These are phyloP conservation scores for Fusarium acutatum DNA, from an alignment of 2,329 filamentous ascomycete genomes.

Conservation along the genomic window DNA sequence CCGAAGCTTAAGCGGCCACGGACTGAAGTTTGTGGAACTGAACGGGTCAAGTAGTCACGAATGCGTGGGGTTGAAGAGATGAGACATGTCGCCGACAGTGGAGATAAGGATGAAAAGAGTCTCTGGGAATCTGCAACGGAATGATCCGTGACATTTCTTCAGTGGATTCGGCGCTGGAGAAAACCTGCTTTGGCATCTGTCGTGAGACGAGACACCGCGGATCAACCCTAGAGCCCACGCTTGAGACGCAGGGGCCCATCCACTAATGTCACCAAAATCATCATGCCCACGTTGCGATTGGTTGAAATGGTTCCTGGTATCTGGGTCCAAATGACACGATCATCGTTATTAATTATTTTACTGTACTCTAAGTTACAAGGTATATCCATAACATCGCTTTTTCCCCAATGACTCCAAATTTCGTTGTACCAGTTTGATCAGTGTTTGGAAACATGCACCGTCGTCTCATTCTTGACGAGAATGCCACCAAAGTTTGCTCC, in stretches of 20 bases:
- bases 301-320: neutral
- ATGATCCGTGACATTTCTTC: neutral
- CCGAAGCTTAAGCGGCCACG: neutral
- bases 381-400: neutral
- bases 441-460: conserved; percentile 10
- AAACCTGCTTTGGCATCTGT: neutral
- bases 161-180: neutral
- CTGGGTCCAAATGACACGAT: neutral
- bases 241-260: neutral
- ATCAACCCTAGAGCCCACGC: neutral
- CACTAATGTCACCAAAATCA: neutral
- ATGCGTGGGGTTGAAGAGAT: neutral
- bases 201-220: neutral
- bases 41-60: neutral
- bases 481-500: conserved; percentile 23
- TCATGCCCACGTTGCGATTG: neutral
- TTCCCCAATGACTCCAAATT: neutral
- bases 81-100: neutral
- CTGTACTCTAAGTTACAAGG: neutral
- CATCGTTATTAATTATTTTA: neutral
- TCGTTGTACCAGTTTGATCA: too few species aligned
- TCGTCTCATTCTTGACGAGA: conserved; percentile 39
- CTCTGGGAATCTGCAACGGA: neutral
- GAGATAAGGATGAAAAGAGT: neutral
- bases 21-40: neutral